Percentiles rank a stretch among this genome's conserved stretches.
These are phyloP conservation scores for Sisymbrium altissimum DNA, from an alignment of 345 rosid genomes.

Conservation along the genomic window DNA sequence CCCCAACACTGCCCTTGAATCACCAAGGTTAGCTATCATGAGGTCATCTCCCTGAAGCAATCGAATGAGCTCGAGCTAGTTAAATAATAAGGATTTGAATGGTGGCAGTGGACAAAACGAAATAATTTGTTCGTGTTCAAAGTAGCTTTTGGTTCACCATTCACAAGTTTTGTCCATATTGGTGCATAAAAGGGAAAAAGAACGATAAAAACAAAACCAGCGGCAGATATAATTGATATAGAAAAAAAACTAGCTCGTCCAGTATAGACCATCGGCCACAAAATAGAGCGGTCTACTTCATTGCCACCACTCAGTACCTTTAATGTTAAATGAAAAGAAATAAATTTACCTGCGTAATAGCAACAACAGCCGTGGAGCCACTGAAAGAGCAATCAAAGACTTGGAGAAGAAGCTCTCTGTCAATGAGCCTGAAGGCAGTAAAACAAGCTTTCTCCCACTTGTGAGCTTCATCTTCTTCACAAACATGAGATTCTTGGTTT, in stretches of 20 bases:
- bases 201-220: no score
- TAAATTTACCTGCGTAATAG: constrained; percentile 50
- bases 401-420: constrained; percentile 70
- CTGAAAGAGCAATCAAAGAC: constrained; percentile 63
- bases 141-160: neutral
- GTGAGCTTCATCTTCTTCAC: constrained; percentile 9
- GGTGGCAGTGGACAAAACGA: neutral
- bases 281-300: neutral
- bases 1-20: constrained; percentile 85
- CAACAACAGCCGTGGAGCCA: constrained; percentile 82
- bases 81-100: neutral
- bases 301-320: neutral
- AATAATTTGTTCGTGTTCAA: neutral
- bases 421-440: constrained; percentile 61
- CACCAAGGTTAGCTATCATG: constrained; percentile 82
- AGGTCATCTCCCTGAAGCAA: constrained; percentile 61
- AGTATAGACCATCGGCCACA: neutral
- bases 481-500: constrained; percentile 28
- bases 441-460: constrained; percentile 39
- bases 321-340: neutral
- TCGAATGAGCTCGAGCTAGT: neutral
- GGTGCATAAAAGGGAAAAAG: neutral
- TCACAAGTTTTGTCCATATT: neutral
- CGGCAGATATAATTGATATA: no score
- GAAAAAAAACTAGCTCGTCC: neutral